phyloP scores from a whole-genome alignment of 495 filamentous ascomycete species.

The Aspergillus nanangensis region DNA sequence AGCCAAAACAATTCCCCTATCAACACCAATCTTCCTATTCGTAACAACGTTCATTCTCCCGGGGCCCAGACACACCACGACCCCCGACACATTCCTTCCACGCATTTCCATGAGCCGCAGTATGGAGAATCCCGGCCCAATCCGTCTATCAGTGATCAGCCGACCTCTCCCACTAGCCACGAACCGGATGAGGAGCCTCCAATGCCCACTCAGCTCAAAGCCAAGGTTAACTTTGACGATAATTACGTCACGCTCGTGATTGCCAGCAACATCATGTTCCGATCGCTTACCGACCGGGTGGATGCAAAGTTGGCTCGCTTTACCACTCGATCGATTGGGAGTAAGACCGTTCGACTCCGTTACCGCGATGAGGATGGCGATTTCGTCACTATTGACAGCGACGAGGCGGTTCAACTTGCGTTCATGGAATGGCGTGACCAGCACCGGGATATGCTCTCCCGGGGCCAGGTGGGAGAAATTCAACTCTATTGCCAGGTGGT shows the following conservation, averaged over 20 bases:
- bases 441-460: constrained; percentile 55
- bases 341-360: constrained; percentile 72
- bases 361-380: constrained; percentile 93
- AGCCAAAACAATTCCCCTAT: constrained; percentile 66
- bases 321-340: constrained; percentile 73
- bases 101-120: constrained; percentile 38
- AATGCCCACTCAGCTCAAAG: constrained; percentile 73
- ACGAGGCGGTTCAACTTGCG: constrained; percentile 91
- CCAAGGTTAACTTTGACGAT: constrained; percentile 82
- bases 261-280: constrained; percentile 86
- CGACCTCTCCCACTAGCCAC: constrained; percentile 32
- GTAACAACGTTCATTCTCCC: constrained; percentile 15
- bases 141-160: constrained; percentile 30
- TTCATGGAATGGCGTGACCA: constrained; percentile 89
- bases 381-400: constrained; percentile 85
- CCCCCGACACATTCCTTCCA: constrained; percentile 18
- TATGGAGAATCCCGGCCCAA: constrained; percentile 27
- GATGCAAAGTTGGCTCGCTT: constrained; percentile 87
- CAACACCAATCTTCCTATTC: constrained; percentile 43
- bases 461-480: constrained; percentile 75
- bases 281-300: constrained; percentile 91
- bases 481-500: constrained; percentile 66
- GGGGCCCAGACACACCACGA: constrained; percentile 23
- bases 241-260: constrained; percentile 89
- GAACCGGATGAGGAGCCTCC: constrained; percentile 33